Evolutionary conservation across 1,139 yeast genomes (phyloP), one percentile per base, ranked within the genome.

Genomic region (Nadsonia starkeyi-henricii): DNA sequence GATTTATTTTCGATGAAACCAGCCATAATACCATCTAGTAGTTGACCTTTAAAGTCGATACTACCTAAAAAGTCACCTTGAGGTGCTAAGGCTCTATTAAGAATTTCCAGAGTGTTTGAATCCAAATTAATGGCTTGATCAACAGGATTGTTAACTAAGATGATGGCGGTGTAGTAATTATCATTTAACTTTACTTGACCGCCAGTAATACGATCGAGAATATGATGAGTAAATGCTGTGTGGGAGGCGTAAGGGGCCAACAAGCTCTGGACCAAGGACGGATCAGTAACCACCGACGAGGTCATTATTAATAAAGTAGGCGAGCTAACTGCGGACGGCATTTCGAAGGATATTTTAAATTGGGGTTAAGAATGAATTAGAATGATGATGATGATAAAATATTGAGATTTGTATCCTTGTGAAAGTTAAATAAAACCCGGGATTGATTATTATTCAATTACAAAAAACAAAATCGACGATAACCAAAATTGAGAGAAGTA

Each of bases 141-240:
- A 9, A 62, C 65, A 41, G 69, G 67, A 53, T 65, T 68, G 55
- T 72, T 73, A 4, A 88, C 89, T 44, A 88, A 76, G 47, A 81
- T 62, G 41, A 85, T 75, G 47, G 68, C 62, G 48, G 73, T 69
- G 64, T 71, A 85, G 42, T 68, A 58, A 20, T 64, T 62, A 2
- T 63, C 57, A 1, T 68, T 67, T 44, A 83, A 66, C 43, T 63
- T 64, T n/a, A 80, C 78, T 17, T 74, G 74, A 5, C 72, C 74
- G 43, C 69, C 73, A 41, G 83, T 77, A 42, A 85, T 75, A 51
- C 93, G 71, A 61, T 84, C 91, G 45, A 84, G 75, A 48, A 85
- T 74, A 56, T 80, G 83, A 60, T 81, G 88, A 43, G 71, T 70
- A 21, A 77, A 57, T n/a, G 54, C 57, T 20, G 62, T 54, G 42